phyloP scores from a whole-genome alignment of 345 rosid genomes.

The Linum lewisii region DNA sequence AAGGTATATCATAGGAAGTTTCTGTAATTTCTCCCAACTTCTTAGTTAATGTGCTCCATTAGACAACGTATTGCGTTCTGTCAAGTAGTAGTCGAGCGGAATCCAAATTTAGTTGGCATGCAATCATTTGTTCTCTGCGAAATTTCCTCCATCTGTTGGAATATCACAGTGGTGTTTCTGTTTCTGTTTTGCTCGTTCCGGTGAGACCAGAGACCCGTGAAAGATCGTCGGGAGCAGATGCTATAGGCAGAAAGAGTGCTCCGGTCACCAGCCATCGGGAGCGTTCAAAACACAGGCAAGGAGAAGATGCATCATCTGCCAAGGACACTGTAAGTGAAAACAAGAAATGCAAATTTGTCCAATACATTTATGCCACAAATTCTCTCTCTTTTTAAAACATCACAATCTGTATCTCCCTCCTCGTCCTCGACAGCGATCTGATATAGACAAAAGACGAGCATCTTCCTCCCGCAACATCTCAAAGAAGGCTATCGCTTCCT shows the following conservation, averaged over 20 bases:
- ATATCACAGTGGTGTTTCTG: not conserved
- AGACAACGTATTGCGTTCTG: not conserved
- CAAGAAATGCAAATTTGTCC: no score
- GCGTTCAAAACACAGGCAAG: not conserved
- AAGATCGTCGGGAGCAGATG: not conserved
- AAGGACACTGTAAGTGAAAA: not conserved
- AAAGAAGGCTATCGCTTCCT: constrained; percentile 27
- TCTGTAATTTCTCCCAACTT: not conserved
- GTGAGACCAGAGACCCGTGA: constrained; percentile 1
- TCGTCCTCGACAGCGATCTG: not conserved
- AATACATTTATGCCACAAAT: no score
- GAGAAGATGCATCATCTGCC: not conserved
- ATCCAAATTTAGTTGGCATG: not conserved
- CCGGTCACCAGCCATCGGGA: not conserved
- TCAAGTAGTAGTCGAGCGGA: not conserved
- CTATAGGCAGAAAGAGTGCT: not conserved
- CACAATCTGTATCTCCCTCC: not conserved
- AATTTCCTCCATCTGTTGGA: not conserved
- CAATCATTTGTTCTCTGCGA: not conserved
- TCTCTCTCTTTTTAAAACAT: no score
- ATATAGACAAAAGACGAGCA: not conserved
- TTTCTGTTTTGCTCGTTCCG: not conserved
- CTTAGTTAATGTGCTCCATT: not conserved
- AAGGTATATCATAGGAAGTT: not conserved
- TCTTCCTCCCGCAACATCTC: constrained; percentile 19